Percentiles rank a stretch among this genome's conserved stretches.
Evolutionary conservation across 768 basidiomycete genomes (phyloP).

Genomic region (Naganishia vaughanmartiniae): DNA sequence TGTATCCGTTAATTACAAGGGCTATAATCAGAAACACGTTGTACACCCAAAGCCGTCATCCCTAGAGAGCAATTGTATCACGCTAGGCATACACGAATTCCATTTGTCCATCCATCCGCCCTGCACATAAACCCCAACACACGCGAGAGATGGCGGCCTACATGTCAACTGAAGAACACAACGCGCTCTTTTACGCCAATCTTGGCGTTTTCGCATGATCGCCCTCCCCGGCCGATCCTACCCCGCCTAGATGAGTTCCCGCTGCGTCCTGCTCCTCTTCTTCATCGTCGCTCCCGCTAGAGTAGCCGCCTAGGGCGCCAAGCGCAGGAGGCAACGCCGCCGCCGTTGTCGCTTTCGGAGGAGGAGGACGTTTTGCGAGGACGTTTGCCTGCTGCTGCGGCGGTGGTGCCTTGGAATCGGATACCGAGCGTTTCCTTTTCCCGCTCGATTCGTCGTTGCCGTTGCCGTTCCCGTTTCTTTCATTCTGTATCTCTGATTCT

Average conservation of each 20-base stretch:
- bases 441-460: background rate
- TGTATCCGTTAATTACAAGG: background rate
- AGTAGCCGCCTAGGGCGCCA: slow-evolving; percentile 6
- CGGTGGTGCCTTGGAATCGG: background rate
- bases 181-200: background rate
- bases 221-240: background rate
- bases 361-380: too few species aligned
- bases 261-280: background rate
- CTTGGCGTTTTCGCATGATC: background rate
- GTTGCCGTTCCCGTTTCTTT: too few species aligned
- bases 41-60: background rate
- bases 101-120: background rate
- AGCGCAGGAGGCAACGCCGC: slow-evolving; percentile 1
- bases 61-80: background rate
- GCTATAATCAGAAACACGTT: slow-evolving; percentile 8
- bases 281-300: slow-evolving; percentile 9
- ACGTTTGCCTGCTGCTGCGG: background rate
- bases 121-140: too few species aligned
- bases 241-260: background rate
- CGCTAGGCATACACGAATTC: background rate
- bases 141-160: too few species aligned
- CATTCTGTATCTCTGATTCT: background rate
- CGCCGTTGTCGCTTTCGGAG: too few species aligned
- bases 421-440: slow-evolving; percentile 9
- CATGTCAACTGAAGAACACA: too few species aligned